These are phyloP conservation scores for Arabidopsis thaliana DNA, from an alignment of 345 rosid genomes.

Conservation along the genomic window TAIR10.1 NC_003075.7:16886501-16887000, in stretches of 20 bases:
- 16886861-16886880: conserved; percentile 45
- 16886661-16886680: conserved; percentile 75
- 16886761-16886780: conserved; percentile 76
- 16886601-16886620: conserved; percentile 38
- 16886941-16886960: neutral
- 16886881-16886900: neutral
- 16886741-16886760: neutral
- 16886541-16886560: conserved; percentile 59
- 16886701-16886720: neutral
- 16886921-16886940: conserved; percentile 5
- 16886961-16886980: neutral
- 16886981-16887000: neutral
- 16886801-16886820: conserved; percentile 88
- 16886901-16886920: conserved; percentile 26
- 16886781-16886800: conserved; percentile 77
- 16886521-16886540: conserved; percentile 84
- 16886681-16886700: conserved; percentile 47
- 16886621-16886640: conserved; percentile 75
- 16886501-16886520: conserved; percentile 77
- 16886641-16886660: conserved; percentile 87
- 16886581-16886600: neutral
- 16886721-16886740: neutral
- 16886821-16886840: conserved; percentile 73
- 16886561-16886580: neutral
- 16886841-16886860: conserved; percentile 69